phyloP scores from a whole-genome alignment of 176 grass and related monocot species.

The Avena atlantica region DNA sequence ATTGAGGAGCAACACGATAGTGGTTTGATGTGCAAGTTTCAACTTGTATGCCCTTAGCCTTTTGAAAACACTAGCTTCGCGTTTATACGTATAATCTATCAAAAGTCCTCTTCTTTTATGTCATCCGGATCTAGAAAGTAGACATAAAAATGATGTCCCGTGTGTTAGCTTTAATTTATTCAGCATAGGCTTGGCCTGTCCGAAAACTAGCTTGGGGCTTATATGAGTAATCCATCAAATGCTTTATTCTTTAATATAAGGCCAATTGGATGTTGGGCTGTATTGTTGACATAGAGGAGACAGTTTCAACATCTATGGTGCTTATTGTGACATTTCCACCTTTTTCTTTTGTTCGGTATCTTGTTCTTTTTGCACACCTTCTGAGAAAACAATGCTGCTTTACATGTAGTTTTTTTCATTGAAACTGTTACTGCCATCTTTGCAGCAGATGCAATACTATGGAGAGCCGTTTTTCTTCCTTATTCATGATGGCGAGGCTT shows the following conservation, averaged over 20 bases:
- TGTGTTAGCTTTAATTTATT: background rate
- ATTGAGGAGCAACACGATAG: constrained; percentile 5
- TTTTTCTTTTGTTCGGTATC: background rate
- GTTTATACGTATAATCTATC: background rate
- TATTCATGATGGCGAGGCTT: constrained; percentile 64
- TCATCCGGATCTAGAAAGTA: background rate
- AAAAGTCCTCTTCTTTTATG: background rate
- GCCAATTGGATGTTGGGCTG: background rate
- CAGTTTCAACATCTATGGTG: background rate
- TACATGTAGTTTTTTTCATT: background rate
- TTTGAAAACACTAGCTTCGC: constrained; percentile 8
- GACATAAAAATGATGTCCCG: background rate
- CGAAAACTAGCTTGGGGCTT: background rate
- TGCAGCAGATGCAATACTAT: constrained; percentile 61
- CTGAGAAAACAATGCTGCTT: constrained; percentile 23
- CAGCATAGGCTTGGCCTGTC: background rate
- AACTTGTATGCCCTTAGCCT: background rate
- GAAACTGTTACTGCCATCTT: constrained; percentile 9
- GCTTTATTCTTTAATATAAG: background rate
- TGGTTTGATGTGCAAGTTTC: constrained; percentile 7
- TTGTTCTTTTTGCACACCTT: background rate
- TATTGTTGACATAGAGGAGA: constrained; percentile 7
- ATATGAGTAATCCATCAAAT: constrained; percentile 1
- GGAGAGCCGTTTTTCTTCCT: constrained; percentile 74
- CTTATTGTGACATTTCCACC: background rate